Conservation (phyloP, 2,329 filamentous ascomycete species). For the Emmonsiellopsis sp. region DNA sequence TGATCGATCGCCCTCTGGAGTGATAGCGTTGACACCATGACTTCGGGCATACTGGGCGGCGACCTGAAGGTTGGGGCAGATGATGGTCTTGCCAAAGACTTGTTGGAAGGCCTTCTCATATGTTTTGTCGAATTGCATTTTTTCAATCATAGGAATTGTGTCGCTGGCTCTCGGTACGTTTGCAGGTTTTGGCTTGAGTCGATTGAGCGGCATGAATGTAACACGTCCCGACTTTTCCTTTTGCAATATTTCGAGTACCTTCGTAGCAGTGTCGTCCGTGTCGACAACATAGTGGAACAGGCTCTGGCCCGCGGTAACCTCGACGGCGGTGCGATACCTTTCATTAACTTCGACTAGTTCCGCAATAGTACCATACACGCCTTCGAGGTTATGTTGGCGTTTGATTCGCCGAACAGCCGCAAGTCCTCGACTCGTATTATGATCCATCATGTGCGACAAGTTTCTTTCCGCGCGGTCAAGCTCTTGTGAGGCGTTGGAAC, state of each 20-base stretch:
- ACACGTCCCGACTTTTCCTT: conserved; percentile 74
- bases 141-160: conserved; percentile 76
- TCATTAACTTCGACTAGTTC: conserved; percentile 86
- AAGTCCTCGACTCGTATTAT: conserved; percentile 75
- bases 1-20: conserved; percentile 85
- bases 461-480: conserved; percentile 67
- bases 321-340: conserved; percentile 76
- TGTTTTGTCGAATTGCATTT: conserved; percentile 65
- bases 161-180: conserved; percentile 81
- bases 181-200: conserved; percentile 59
- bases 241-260: conserved; percentile 69
- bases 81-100: conserved; percentile 90
- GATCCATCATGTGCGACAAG: conserved; percentile 79
- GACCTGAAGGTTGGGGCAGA: conserved; percentile 81
- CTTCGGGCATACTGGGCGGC: conserved; percentile 87
- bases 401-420: conserved; percentile 80
- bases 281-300: conserved; percentile 96
- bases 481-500: conserved; percentile 67
- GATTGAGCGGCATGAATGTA: conserved; percentile 89
- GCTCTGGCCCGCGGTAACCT: conserved; percentile 85
- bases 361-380: conserved; percentile 84
- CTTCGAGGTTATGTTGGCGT: conserved; percentile 66
- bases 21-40: conserved; percentile 87
- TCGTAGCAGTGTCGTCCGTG: conserved; percentile 76
- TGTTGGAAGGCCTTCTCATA: conserved; percentile 86